A percentile compares a stretch with the other conserved stretches of the same genome.
phyloP scores from a whole-genome alignment of 2,329 filamentous ascomycete species.

The Aspergillus vadensis region DNA sequence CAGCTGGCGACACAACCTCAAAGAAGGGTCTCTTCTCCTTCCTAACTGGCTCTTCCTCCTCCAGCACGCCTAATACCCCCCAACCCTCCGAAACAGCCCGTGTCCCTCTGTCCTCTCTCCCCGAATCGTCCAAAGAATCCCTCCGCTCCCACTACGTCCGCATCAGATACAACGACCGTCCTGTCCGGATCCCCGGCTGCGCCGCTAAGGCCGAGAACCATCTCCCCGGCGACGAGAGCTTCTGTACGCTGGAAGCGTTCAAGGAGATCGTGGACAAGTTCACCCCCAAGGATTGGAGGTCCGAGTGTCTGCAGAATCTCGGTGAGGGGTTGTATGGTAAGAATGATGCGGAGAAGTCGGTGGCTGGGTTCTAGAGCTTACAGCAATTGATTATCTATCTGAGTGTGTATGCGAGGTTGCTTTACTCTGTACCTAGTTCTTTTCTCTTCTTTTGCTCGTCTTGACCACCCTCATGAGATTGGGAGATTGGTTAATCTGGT shows the following conservation, averaged over 20 bases:
- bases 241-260: constrained; percentile 91
- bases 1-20: constrained; percentile 10
- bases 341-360: constrained; percentile 38
- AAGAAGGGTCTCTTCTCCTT: constrained; percentile 36
- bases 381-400: too few relatives aligned
- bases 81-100: constrained; percentile 37
- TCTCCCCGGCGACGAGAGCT: constrained; percentile 79
- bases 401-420: too few relatives aligned
- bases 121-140: constrained; percentile 29
- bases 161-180: constrained; percentile 84
- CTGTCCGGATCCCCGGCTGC: constrained; percentile 82
- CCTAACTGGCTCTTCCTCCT: constrained; percentile 28
- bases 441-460: too few relatives aligned
- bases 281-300: constrained; percentile 77
- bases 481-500: too few relatives aligned
- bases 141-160: constrained; percentile 77
- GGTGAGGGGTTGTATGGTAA: constrained; percentile 56
- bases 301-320: constrained; percentile 61
- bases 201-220: constrained; percentile 71
- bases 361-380: constrained; percentile 39
- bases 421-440: too few relatives aligned
- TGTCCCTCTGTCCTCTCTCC: constrained; percentile 33
- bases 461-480: too few relatives aligned
- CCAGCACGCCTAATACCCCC: constrained; percentile 14
- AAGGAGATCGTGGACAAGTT: constrained; percentile 90